phyloP scores from a whole-genome alignment of 2,329 filamentous ascomycete genomes.

The Fusarium pilosicola region DNA sequence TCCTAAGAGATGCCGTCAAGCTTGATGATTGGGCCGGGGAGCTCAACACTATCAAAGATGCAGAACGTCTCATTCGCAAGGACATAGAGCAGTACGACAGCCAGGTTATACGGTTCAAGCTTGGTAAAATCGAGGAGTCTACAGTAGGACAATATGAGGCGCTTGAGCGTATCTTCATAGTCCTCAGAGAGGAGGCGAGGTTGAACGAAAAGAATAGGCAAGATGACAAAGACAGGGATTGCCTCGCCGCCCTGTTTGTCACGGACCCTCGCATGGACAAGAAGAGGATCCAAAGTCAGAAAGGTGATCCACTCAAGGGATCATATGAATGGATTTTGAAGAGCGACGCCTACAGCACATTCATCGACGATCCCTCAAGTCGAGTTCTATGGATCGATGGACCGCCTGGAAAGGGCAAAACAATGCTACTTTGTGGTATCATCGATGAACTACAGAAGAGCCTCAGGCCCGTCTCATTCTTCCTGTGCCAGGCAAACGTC shows the following conservation, averaged over 20 bases:
- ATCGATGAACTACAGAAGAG: rapidly evolving
- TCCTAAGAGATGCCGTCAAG: rapidly evolving
- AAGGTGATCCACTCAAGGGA: rapidly evolving
- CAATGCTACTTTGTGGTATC: rapidly evolving
- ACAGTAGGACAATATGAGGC: no score
- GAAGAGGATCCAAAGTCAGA: background rate
- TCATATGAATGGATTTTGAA: background rate
- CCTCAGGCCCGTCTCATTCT: rapidly evolving
- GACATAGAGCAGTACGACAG: background rate
- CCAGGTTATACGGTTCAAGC: background rate
- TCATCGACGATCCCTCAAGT: rapidly evolving
- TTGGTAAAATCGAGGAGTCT: no score
- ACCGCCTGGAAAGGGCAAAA: background rate
- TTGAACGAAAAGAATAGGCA: rapidly evolving
- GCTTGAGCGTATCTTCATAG: no score
- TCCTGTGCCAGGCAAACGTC: rapidly evolving
- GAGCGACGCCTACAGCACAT: rapidly evolving
- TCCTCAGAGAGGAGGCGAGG: rapidly evolving
- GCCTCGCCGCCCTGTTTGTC: rapidly evolving
- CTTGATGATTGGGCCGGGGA: background rate
- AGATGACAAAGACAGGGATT: rapidly evolving
- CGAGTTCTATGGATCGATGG: rapidly evolving
- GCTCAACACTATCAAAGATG: background rate
- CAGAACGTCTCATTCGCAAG: rapidly evolving
- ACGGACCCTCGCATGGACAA: background rate